Conservation (phyloP, 805 yeast genomes). For the Lachancea lanzarotensis region DNA sequence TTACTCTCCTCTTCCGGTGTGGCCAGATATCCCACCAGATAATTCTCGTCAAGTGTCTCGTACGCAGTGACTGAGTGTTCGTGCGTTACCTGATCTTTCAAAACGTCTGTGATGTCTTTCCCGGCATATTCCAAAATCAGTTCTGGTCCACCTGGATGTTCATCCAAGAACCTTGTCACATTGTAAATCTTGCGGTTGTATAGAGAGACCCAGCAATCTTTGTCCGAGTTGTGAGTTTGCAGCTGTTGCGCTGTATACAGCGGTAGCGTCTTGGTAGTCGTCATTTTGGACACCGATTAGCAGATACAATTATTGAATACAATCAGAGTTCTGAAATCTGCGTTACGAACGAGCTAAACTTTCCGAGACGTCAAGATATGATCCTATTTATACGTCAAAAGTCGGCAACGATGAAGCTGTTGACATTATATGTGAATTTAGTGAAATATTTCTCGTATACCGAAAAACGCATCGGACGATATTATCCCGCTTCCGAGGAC, state of each 20-base stretch:
- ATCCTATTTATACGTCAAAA: neutral
- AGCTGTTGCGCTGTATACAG: slow-evolving; percentile 51
- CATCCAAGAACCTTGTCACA: slow-evolving; percentile 49
- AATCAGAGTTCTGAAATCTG: neutral
- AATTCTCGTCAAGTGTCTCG: slow-evolving; percentile 76
- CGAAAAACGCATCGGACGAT: neutral
- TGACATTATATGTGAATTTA: neutral
- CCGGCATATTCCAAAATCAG: slow-evolving; percentile 71
- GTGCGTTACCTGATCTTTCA: slow-evolving; percentile 45
- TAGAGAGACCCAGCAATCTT: slow-evolving; percentile 76
- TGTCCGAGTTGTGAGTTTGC: slow-evolving; percentile 42
- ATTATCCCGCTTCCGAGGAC: no score
- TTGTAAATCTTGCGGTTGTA: slow-evolving; percentile 77
- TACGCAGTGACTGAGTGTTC: slow-evolving; percentile 80
- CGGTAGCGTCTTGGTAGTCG: slow-evolving; percentile 43
- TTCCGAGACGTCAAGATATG: neutral
- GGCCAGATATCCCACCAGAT: slow-evolving; percentile 77
- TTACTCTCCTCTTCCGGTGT: slow-evolving; percentile 71
- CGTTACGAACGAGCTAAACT: no score
- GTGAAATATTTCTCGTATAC: neutral
- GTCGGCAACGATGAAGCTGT: no score
- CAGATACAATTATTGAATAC: neutral
- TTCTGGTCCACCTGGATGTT: slow-evolving; percentile 69
- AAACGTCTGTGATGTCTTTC: slow-evolving; percentile 66
- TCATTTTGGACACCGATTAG: neutral